Percentiles rank a stretch among this genome's conserved stretches.
phyloP scores from a whole-genome alignment of 2,329 filamentous ascomycete species.

The Zymoseptoria brevis region DNA sequence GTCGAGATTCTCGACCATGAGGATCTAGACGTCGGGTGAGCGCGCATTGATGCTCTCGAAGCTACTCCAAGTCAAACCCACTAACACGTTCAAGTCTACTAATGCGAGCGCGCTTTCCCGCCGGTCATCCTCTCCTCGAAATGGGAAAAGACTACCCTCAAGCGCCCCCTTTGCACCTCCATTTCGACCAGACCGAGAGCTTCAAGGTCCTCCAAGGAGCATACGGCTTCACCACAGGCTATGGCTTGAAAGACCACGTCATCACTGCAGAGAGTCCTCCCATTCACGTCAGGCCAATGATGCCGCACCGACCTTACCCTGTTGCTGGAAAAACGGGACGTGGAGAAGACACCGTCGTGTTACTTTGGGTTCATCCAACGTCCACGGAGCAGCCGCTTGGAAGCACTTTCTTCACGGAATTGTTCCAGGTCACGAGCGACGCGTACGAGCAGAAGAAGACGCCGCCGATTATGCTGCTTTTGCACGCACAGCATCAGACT shows the following conservation, averaged over 20 bases:
- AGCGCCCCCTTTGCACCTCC: slow-evolving; percentile 7
- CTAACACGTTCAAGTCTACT: slow-evolving; percentile 1
- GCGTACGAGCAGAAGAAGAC: slow-evolving; percentile 1
- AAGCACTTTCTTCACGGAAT: slow-evolving; percentile 5
- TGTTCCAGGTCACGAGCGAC: slow-evolving; percentile 3
- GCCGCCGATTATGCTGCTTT: slow-evolving; percentile 4
- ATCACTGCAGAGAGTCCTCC: slow-evolving; percentile 1
- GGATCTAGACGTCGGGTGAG: slow-evolving; percentile 7
- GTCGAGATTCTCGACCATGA: slow-evolving; percentile 6
- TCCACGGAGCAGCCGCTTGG: slow-evolving; percentile 2
- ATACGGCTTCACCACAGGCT: slow-evolving; percentile 4
- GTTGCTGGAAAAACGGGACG: background rate
- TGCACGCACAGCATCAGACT: slow-evolving; percentile 5
- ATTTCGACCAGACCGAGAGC: slow-evolving; percentile 10
- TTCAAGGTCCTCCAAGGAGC: slow-evolving; percentile 9
- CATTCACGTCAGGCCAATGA: background rate
- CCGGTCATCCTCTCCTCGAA: background rate
- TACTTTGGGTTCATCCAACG: slow-evolving; percentile 5
- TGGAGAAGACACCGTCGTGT: slow-evolving; percentile 5
- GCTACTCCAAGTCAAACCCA: background rate
- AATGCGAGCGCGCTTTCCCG: slow-evolving; percentile 1
- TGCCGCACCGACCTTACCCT: slow-evolving; percentile 4
- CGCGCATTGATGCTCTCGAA: background rate
- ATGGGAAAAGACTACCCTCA: slow-evolving; percentile 1
- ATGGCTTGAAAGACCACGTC: slow-evolving; percentile 4